Percentiles rank a stretch among this genome's conserved stretches.
Conservation (phyloP, 192 early-diverging fungal genomes). For the Podila minutissima region DNA sequence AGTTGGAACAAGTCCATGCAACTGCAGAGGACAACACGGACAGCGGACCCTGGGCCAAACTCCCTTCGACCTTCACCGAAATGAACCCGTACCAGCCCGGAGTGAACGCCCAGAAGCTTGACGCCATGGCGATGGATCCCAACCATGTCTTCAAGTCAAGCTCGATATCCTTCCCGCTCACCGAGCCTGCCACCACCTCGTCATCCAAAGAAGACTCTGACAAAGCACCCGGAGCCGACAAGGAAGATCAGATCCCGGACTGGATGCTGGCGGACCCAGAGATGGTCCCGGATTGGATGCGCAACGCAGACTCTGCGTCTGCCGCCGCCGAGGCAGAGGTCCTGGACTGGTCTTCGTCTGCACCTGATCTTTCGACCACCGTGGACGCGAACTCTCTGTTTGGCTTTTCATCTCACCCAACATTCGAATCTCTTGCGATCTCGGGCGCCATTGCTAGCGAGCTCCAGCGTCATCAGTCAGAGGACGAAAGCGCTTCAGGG, state of each 20-base stretch:
- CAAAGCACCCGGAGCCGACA: not conserved
- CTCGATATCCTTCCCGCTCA: constrained; percentile 19
- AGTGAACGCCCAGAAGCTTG: constrained; percentile 24
- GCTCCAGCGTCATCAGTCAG: not conserved
- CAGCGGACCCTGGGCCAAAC: constrained; percentile 32
- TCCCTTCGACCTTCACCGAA: constrained; percentile 1
- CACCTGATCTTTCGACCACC: constrained; percentile 4
- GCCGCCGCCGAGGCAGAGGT: not conserved
- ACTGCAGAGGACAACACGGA: not conserved
- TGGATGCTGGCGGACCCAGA: constrained; percentile 37
- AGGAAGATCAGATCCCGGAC: constrained; percentile 19
- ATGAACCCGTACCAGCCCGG: constrained; percentile 31
- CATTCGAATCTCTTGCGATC: constrained; percentile 27
- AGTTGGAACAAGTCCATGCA: not conserved
- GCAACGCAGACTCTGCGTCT: not conserved
- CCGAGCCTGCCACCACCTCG: not conserved
- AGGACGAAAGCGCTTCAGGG: not conserved
- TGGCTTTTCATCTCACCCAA: constrained; percentile 43
- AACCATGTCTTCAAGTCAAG: constrained; percentile 45
- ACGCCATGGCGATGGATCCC: constrained; percentile 45
- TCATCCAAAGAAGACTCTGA: not conserved
- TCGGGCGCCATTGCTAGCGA: constrained; percentile 27
- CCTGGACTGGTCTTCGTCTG: not conserved
- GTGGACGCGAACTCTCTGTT: constrained; percentile 34
- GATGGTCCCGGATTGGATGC: constrained; percentile 2